Evolutionary conservation across 2,329 filamentous ascomycete species (phyloP), one percentile per base, ranked within the genome.

Genomic region (Aspergillus hiratsukae): DNA sequence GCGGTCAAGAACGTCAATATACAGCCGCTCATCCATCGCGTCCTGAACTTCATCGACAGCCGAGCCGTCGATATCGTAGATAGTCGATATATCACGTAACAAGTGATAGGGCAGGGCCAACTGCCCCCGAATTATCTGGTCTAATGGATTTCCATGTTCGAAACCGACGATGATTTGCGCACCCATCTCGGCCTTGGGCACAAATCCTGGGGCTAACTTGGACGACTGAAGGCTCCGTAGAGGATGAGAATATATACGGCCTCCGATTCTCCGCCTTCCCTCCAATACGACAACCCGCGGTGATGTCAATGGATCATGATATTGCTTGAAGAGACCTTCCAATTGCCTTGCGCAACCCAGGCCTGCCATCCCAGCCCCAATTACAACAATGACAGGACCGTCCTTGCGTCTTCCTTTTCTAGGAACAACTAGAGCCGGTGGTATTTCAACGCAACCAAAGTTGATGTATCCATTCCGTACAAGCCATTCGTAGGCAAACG

Each of bases 151-250:
- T 19, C 95, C 95, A 62, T 90, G 85, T 63, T 97, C 91, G 70
- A 97, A 99, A 0, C 94, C 94, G 35, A 95, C 97, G 59, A 99
- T 91, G 58, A 99, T 97, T 81, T 99, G 96, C 54, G 93, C 94
- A 28, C 94, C 94, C 87, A 97, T 95, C 72, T 99, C 94, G 31
- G 91, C 94, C 21, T 92, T 97, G 68, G 88, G 88, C 51, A 75
- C 83, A 71, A 81, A 83, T 74, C 79, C 69, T 62, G 79, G 66
- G 69, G 80, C 75, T 69, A 85, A 64, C 61, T 76, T 74, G 68
- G 78, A 69, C 55, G 78, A 73, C 71, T 83, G 72, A 78, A 88
- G 76, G 77, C 85, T 81, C 78, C 76, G 78, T 58, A 87, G 72
- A 49, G 83, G 84, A 69, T 87, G 91, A 53, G 94, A 99, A 74